Percentiles rank a stretch among this genome's conserved stretches.
Conservation (phyloP, 306 rosid genomes). For the Psophocarpus tetragonolobus region DNA sequence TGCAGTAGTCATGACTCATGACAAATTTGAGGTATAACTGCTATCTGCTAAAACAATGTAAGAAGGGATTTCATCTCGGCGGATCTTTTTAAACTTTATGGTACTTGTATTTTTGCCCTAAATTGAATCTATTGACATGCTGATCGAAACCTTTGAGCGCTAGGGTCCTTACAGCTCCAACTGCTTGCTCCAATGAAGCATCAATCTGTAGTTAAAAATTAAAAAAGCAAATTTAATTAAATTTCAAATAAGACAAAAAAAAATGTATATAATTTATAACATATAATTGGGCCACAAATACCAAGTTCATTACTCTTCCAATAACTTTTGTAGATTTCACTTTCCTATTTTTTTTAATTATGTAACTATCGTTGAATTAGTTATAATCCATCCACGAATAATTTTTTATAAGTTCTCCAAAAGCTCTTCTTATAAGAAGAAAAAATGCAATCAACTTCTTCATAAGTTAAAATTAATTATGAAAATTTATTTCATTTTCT, state of each 20-base stretch:
- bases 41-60: not conserved
- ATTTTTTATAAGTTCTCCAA: too few species aligned
- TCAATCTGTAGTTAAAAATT: slow-evolving; percentile 62
- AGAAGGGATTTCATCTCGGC: slow-evolving; percentile 12
- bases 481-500: too few species aligned
- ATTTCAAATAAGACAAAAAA: not conserved
- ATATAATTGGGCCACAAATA: not conserved
- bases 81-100: slow-evolving; percentile 59
- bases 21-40: not conserved
- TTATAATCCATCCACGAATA: not conserved
- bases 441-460: too few species aligned
- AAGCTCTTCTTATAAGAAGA: too few species aligned
- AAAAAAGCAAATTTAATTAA: not conserved
- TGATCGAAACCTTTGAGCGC: slow-evolving; percentile 65
- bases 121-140: slow-evolving; percentile 67
- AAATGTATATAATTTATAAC: not conserved
- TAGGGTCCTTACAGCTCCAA: slow-evolving; percentile 66
- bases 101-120: slow-evolving; percentile 85
- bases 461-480: too few species aligned
- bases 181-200: slow-evolving; percentile 75
- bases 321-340: not conserved
- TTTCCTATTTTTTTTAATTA: not conserved
- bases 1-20: not conserved
- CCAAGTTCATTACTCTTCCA: not conserved
- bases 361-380: not conserved